These are phyloP conservation scores for Komagataella pseudopastoris DNA, from an alignment of 805 yeast genomes.

Conservation along the genomic window DNA sequence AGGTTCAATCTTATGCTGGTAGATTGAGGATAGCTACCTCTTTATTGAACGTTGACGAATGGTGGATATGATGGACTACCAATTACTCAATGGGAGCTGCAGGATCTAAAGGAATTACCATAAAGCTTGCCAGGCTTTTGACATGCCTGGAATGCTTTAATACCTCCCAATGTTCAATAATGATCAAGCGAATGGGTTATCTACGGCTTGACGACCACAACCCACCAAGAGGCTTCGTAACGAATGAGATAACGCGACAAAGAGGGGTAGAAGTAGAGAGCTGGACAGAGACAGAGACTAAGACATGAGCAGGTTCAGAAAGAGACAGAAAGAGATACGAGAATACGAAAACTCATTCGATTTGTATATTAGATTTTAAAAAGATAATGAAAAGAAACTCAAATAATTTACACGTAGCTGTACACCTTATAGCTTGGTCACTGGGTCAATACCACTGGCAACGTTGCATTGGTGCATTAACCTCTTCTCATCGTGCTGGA, in stretches of 20 bases:
- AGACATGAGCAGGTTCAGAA: too few species aligned
- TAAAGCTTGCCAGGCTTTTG: constrained; percentile 89
- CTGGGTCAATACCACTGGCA: constrained; percentile 71
- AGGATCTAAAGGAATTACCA: constrained; percentile 82
- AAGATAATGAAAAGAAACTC: not conserved
- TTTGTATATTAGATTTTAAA: not conserved
- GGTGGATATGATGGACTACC: constrained; percentile 68
- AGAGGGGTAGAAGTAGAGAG: not conserved
- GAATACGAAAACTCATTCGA: not conserved
- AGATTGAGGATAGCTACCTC: constrained; percentile 7
- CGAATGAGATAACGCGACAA: not conserved
- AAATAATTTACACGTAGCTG: not conserved
- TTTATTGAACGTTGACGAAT: constrained; percentile 51
- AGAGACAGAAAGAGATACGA: constrained; percentile 1
- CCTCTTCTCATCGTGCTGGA: constrained; percentile 63
- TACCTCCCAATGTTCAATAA: constrained; percentile 2
- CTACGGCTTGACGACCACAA: constrained; percentile 1
- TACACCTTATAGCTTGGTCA: not conserved
- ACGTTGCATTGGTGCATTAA: constrained; percentile 92
- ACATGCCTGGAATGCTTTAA: constrained; percentile 8
- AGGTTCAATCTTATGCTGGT: constrained; percentile 6
- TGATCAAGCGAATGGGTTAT: not conserved
- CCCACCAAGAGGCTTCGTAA: not conserved
- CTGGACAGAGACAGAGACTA: not conserved
- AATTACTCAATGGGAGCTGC: constrained; percentile 66